phyloP scores from a whole-genome alignment of 495 filamentous ascomycete genomes.

The Penicillium cataractarum region DNA sequence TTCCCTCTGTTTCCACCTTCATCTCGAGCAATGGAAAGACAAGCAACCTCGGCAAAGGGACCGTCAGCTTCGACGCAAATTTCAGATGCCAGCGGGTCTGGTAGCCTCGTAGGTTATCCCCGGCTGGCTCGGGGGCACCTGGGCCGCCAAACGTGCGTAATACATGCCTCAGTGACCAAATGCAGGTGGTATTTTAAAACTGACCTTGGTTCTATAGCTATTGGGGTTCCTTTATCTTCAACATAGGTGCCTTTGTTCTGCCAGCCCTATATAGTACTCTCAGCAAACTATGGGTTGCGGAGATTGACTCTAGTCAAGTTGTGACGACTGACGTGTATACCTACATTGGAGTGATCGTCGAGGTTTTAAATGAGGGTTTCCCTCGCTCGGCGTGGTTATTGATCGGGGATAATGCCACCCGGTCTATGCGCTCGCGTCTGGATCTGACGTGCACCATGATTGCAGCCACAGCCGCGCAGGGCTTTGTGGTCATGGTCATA shows the following conservation, averaged over 20 bases:
- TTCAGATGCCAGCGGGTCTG: background rate
- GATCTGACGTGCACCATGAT: constrained; percentile 68
- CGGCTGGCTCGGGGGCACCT: background rate
- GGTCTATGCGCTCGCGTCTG: constrained; percentile 55
- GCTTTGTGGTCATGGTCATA: constrained; percentile 61
- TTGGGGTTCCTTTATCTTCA: constrained; percentile 62
- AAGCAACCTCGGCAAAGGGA: background rate
- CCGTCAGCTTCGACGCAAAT: constrained; percentile 2
- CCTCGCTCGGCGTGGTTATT: constrained; percentile 71
- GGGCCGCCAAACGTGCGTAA: constrained; percentile 2
- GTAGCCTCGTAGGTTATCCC: background rate
- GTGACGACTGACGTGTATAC: constrained; percentile 71
- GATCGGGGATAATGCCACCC: constrained; percentile 67
- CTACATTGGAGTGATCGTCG: constrained; percentile 66
- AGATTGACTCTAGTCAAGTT: constrained; percentile 65
- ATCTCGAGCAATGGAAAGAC: constrained; percentile 2
- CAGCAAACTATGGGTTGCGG: constrained; percentile 73
- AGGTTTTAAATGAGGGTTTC: constrained; percentile 76
- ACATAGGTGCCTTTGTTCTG: constrained; percentile 64
- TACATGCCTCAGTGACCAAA: background rate
- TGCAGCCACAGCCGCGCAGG: constrained; percentile 58
- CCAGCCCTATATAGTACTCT: constrained; percentile 72
- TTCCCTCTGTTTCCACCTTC: constrained; percentile 1
- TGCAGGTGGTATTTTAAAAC: background rate
- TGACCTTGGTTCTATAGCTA: constrained; percentile 41